Conservation (phyloP, 441 rosid species). For the Corymbia citriodora region DNA sequence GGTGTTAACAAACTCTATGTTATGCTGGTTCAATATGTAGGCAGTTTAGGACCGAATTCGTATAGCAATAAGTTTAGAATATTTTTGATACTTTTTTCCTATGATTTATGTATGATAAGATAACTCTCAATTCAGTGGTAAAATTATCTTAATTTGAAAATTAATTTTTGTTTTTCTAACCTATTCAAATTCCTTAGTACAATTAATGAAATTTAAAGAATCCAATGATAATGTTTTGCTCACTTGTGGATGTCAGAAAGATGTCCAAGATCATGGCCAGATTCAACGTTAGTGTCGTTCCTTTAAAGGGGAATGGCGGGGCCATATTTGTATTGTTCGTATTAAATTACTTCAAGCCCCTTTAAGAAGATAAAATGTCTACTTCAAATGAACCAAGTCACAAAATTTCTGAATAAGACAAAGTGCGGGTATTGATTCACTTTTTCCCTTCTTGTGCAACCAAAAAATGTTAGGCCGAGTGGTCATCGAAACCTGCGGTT, state of each 20-base stretch:
- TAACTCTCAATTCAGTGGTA: accelerated
- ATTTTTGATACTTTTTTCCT: no score
- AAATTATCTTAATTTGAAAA: no score
- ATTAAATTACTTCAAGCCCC: not conserved
- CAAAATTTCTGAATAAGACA: accelerated
- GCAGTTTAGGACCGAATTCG: no score
- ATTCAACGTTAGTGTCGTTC: not conserved
- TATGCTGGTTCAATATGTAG: no score
- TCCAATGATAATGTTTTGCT: not conserved
- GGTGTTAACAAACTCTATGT: no score
- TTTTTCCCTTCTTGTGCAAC: not conserved
- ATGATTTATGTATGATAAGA: accelerated
- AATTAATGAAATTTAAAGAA: not conserved
- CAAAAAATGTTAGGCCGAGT: not conserved
- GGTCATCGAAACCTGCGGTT: no score
- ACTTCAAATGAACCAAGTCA: accelerated
- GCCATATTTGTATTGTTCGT: not conserved
- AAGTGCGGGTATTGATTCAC: accelerated
- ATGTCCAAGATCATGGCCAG: not conserved
- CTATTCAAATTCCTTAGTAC: not conserved
- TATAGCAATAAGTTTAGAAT: no score
- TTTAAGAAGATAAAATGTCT: not conserved
- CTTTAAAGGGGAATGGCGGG: not conserved
- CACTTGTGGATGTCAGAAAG: not conserved
- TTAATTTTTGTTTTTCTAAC: not conserved